These are phyloP conservation scores for Phytophthora uliginosa DNA, from an alignment of 352 stramenopile genomes.

Conservation along the genomic window DNA sequence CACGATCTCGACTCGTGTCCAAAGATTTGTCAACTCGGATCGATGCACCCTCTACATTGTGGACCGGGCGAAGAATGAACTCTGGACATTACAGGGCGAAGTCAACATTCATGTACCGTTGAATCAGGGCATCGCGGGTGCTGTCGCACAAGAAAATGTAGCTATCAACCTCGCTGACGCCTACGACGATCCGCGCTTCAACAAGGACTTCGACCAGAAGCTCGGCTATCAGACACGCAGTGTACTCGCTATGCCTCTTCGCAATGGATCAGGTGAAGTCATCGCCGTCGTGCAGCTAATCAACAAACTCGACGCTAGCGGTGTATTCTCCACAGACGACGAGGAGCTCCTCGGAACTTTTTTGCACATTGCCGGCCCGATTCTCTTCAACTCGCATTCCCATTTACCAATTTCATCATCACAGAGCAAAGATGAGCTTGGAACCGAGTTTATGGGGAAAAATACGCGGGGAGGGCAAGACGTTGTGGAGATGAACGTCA, in stretches of 20 bases:
- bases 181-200: conserved; percentile 91
- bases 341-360: conserved; percentile 91
- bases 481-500: conserved; percentile 85
- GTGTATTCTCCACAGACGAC: conserved; percentile 88
- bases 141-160: conserved; percentile 75
- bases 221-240: conserved; percentile 89
- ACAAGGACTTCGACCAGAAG: conserved; percentile 92
- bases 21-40: conserved; percentile 91
- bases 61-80: conserved; percentile 89
- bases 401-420: conserved; percentile 66
- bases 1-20: conserved; percentile 91
- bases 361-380: conserved; percentile 89
- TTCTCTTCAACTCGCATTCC: conserved; percentile 89
- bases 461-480: conserved; percentile 46
- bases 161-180: conserved; percentile 88
- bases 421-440: conserved; percentile 51
- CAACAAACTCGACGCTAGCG: conserved; percentile 83
- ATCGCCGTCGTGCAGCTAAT: conserved; percentile 93
- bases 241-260: conserved; percentile 91
- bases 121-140: conserved; percentile 88
- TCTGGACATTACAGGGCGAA: conserved; percentile 93
- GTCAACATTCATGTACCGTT: conserved; percentile 90
- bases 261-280: conserved; percentile 72
- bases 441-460: conserved; percentile 74
- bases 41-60: conserved; percentile 95